phyloP scores from a whole-genome alignment of 1,139 yeast species.

The Blastobotrys niveus region DNA sequence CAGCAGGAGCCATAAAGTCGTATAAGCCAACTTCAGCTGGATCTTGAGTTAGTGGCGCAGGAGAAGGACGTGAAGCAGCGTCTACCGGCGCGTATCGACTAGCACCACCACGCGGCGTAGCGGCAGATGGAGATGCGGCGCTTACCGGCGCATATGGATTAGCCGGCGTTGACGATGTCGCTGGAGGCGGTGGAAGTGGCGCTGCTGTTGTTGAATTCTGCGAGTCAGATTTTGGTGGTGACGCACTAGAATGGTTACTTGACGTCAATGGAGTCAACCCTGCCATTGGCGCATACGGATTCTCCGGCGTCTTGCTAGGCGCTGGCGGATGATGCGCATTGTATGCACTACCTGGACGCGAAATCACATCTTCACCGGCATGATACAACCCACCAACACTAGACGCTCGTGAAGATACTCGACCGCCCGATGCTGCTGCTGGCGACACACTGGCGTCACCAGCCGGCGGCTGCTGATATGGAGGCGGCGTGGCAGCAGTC shows the following conservation, averaged over 20 bases:
- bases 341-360: constrained; percentile 2
- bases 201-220: background rate
- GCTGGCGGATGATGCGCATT: background rate
- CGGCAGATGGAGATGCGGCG: background rate
- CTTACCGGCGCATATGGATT: constrained; percentile 11
- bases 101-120: background rate
- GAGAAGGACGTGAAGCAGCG: background rate
- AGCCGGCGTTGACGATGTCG: constrained; percentile 2
- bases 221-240: background rate
- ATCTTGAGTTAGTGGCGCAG: background rate
- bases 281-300: background rate
- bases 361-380: background rate
- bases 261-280: background rate
- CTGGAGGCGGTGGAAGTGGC: background rate
- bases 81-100: constrained; percentile 12
- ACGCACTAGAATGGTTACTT: background rate
- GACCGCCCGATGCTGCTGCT: background rate
- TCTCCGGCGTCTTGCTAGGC: constrained; percentile 9
- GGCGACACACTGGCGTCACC: too few relatives aligned
- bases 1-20: constrained; percentile 14
- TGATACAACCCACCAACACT: constrained; percentile 4
- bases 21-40: constrained; percentile 14
- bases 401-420: constrained; percentile 9
- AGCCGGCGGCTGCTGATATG: background rate
- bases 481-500: background rate